A percentile compares a stretch with the other conserved stretches of the same genome.
Evolutionary conservation across 176 grass and related monocot species (phyloP).

Genomic region (Musa acuminata): DNA sequence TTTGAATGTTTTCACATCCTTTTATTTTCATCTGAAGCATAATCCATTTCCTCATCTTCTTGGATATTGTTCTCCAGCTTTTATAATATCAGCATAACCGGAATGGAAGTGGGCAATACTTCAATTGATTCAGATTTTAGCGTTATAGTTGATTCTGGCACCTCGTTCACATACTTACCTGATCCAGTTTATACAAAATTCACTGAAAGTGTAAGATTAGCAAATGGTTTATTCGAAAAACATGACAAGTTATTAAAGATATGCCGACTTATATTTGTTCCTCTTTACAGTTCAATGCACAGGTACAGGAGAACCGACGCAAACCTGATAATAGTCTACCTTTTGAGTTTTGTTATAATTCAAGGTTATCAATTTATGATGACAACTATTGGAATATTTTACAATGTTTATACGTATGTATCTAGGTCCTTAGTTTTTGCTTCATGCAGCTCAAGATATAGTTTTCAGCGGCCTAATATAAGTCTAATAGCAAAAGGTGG

Average conservation of each 20-base stretch:
- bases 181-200: slow-evolving; percentile 64
- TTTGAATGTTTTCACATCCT: too few species aligned
- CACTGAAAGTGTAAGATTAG: slow-evolving; percentile 45
- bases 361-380: slow-evolving; percentile 17
- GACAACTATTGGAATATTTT: neutral
- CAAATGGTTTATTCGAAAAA: too few species aligned
- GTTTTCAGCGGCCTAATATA: slow-evolving; percentile 5
- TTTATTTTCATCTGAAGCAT: too few species aligned
- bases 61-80: slow-evolving; percentile 20
- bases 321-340: neutral
- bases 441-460: neutral
- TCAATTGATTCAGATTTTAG: slow-evolving; percentile 29
- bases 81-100: slow-evolving; percentile 51
- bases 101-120: slow-evolving; percentile 41
- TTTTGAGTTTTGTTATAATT: slow-evolving; percentile 35
- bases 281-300: slow-evolving; percentile 21
- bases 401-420: too few species aligned
- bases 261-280: neutral
- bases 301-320: slow-evolving; percentile 15
- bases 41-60: too few species aligned
- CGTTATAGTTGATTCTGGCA: slow-evolving; percentile 68
- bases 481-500: slow-evolving; percentile 21
- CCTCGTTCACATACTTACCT: slow-evolving; percentile 72
- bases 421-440: too few species aligned
- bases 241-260: neutral